A percentile compares a stretch with the other conserved stretches of the same genome.
Conservation (phyloP, 805 yeast species). For the Yamadazyma endophytica region DNA sequence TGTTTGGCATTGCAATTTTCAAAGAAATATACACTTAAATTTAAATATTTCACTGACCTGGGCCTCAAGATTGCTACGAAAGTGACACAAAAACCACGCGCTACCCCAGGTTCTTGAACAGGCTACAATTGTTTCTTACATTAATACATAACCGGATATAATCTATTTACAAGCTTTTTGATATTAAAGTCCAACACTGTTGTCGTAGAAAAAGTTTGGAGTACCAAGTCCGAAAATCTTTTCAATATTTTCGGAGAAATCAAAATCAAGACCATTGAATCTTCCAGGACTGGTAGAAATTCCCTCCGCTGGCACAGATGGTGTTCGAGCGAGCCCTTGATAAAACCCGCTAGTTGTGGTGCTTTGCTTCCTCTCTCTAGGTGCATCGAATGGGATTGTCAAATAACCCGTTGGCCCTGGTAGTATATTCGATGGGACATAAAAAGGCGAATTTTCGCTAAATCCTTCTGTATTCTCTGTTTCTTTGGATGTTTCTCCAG, state of each 20-base stretch:
- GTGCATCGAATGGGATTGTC: slow-evolving; percentile 5
- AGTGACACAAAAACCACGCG: too few relatives aligned
- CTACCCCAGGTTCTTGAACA: too few relatives aligned
- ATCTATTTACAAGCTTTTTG: slow-evolving; percentile 1
- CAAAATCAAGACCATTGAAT: not conserved
- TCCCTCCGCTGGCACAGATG: too few relatives aligned
- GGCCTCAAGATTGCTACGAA: too few relatives aligned
- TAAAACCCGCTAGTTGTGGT: too few relatives aligned
- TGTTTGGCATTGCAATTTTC: too few relatives aligned
- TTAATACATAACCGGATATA: slow-evolving; percentile 2
- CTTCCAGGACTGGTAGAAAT: not conserved
- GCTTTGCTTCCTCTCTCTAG: not conserved
- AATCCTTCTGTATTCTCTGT: not conserved
- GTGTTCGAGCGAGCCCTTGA: too few relatives aligned
- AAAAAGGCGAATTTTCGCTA: slow-evolving; percentile 5
- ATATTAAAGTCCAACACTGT: slow-evolving; percentile 20
- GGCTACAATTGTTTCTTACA: too few relatives aligned
- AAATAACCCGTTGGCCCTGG: slow-evolving; percentile 14
- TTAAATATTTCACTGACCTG: too few relatives aligned
- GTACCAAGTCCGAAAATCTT: slow-evolving; percentile 19
- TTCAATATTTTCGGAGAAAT: slow-evolving; percentile 10
- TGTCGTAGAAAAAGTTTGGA: slow-evolving; percentile 39
- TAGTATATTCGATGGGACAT: slow-evolving; percentile 2
- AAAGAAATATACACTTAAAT: too few relatives aligned
- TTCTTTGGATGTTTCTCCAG: not conserved